Conservation (phyloP, 2,329 filamentous ascomycete species). For the Penicillium thymicola region DNA sequence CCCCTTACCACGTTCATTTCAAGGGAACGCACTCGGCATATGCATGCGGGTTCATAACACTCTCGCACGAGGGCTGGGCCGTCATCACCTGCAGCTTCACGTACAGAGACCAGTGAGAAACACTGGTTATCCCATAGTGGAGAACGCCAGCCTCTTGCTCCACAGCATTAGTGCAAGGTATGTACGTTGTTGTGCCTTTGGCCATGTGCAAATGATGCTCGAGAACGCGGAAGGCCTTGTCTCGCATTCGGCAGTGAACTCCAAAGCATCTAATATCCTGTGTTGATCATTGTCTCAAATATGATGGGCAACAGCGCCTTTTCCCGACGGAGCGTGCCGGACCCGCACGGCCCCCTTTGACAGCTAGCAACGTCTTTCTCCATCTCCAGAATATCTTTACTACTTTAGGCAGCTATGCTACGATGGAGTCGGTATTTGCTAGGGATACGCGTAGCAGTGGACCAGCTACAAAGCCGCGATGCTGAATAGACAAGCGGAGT, state of each 20-base stretch:
- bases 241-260: neutral
- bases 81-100: neutral
- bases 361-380: neutral
- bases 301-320: neutral
- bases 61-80: neutral
- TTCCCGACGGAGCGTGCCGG: neutral
- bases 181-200: neutral
- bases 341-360: neutral
- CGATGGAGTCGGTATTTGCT: neutral
- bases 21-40: neutral
- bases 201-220: neutral
- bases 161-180: neutral
- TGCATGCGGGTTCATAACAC: neutral
- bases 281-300: neutral
- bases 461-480: neutral
- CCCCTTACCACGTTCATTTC: neutral
- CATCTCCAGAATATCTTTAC: neutral
- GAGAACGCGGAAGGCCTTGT: neutral
- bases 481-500: neutral
- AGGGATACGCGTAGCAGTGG: neutral
- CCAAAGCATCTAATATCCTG: neutral
- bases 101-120: neutral
- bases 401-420: neutral
- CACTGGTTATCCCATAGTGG: neutral
- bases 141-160: conserved; percentile 1